Conservation (phyloP, 2,329 filamentous ascomycete genomes). For the Colletotrichum brevisporum region DNA sequence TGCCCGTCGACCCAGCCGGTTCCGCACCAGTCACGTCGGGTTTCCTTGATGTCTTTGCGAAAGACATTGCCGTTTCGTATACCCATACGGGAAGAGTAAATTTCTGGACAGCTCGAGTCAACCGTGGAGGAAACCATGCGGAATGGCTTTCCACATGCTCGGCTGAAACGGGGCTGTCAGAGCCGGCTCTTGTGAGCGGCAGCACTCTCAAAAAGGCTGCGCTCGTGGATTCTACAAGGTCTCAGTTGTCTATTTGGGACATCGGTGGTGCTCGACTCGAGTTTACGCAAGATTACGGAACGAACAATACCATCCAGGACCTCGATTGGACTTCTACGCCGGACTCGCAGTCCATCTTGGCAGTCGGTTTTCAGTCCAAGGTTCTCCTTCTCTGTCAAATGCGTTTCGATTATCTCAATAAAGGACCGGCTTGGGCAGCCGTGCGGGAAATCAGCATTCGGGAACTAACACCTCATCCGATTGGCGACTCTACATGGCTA, state of each 20-base stretch:
- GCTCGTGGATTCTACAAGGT: slow-evolving; percentile 80
- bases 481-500: slow-evolving; percentile 94
- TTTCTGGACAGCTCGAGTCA: slow-evolving; percentile 87
- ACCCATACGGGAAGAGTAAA: slow-evolving; percentile 80
- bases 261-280: slow-evolving; percentile 85
- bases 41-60: slow-evolving; percentile 88
- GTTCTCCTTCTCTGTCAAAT: slow-evolving; percentile 88
- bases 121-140: slow-evolving; percentile 68
- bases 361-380: slow-evolving; percentile 91
- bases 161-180: slow-evolving; percentile 81
- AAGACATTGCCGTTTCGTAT: slow-evolving; percentile 89
- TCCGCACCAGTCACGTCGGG: slow-evolving; percentile 78
- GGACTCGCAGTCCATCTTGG: slow-evolving; percentile 88
- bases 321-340: slow-evolving; percentile 96
- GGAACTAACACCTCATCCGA: slow-evolving; percentile 88
- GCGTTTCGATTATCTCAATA: slow-evolving; percentile 91
- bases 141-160: slow-evolving; percentile 88
- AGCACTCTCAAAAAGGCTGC: slow-evolving; percentile 91
- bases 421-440: slow-evolving; percentile 89
- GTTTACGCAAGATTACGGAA: slow-evolving; percentile 81
- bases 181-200: slow-evolving; percentile 84
- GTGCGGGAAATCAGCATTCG: slow-evolving; percentile 87
- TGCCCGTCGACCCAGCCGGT: slow-evolving; percentile 90
- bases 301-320: slow-evolving; percentile 83
- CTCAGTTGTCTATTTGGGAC: slow-evolving; percentile 91